Percentiles rank a stretch among this genome's conserved stretches.
Evolutionary conservation across 495 filamentous ascomycete genomes (phyloP).

Genomic region (Penicillium samsonianum): DNA sequence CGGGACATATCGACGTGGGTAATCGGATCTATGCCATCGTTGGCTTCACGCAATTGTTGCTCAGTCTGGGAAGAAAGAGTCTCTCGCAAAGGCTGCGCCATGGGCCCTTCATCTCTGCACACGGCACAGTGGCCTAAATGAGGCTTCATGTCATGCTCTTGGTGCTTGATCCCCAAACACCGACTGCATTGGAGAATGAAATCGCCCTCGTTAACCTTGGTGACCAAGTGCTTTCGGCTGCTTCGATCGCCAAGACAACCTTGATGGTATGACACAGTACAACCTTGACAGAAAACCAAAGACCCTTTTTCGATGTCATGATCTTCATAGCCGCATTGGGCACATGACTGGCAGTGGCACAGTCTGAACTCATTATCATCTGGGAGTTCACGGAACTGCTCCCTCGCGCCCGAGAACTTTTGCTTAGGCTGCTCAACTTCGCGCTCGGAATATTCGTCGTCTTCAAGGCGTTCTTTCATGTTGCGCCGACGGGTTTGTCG

Average conservation of each 20-base stretch:
- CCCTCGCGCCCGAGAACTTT: constrained; percentile 59
- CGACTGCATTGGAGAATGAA: constrained; percentile 90
- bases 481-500: constrained; percentile 41
- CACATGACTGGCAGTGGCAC: constrained; percentile 70
- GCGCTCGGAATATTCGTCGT: constrained; percentile 69
- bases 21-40: constrained; percentile 75
- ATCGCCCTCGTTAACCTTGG: constrained; percentile 74
- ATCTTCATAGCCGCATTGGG: constrained; percentile 62
- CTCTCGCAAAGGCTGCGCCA: constrained; percentile 68
- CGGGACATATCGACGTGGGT: constrained; percentile 58
- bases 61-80: constrained; percentile 76
- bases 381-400: constrained; percentile 61
- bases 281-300: constrained; percentile 89
- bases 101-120: constrained; percentile 61
- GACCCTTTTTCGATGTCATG: constrained; percentile 56
- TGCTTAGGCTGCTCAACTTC: constrained; percentile 49
- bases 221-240: constrained; percentile 82
- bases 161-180: constrained; percentile 66
- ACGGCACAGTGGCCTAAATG: constrained; percentile 66
- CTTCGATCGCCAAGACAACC: constrained; percentile 74
- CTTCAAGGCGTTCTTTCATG: constrained; percentile 67
- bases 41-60: constrained; percentile 74
- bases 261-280: constrained; percentile 78
- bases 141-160: constrained; percentile 69
- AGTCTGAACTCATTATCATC: constrained; percentile 60